These are phyloP conservation scores for Quercus lobata DNA, from an alignment of 331 rosid genomes.

Conservation along the genomic window DNA sequence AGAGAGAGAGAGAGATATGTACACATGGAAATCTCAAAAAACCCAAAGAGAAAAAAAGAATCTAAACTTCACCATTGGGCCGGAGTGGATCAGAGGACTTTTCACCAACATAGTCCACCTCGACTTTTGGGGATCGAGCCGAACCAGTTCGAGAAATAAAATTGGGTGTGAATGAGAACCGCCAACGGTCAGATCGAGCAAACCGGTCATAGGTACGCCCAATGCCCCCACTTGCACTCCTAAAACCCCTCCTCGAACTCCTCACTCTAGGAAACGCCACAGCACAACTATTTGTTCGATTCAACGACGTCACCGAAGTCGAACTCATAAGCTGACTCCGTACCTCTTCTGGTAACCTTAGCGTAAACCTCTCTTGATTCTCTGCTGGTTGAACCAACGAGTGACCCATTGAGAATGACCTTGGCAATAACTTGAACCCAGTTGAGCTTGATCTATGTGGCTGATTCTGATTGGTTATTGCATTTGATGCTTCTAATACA, in stretches of 20 bases:
- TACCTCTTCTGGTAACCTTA: conserved; percentile 65
- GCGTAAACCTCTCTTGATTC: conserved; percentile 59
- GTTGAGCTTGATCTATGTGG: conserved; percentile 54
- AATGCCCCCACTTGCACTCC: conserved; percentile 40
- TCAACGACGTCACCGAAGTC: conserved; percentile 13
- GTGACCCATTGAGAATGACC: conserved; percentile 84
- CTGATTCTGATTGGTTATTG: conserved; percentile 13
- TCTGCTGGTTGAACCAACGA: conserved; percentile 39
- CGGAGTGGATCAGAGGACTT: conserved; percentile 7
- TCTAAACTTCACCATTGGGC: conserved; percentile 5
- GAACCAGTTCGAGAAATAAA: conserved; percentile 38
- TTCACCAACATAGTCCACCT: background rate
- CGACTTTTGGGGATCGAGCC: background rate
- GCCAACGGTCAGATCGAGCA: conserved; percentile 30
- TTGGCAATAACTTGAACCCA: conserved; percentile 43
- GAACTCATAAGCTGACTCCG: conserved; percentile 50
- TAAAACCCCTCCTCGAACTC: conserved; percentile 53
- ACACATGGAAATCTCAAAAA: background rate
- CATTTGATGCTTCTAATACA: no score
- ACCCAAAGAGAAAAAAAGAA: background rate
- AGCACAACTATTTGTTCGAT: conserved; percentile 39
- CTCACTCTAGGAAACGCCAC: conserved; percentile 41
- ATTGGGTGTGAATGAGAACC: conserved; percentile 34
- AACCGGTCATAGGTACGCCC: conserved; percentile 31
- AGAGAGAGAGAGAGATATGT: background rate